These are phyloP conservation scores for Eutrema yunnanense DNA, from an alignment of 345 rosid genomes.

Conservation along the genomic window DNA sequence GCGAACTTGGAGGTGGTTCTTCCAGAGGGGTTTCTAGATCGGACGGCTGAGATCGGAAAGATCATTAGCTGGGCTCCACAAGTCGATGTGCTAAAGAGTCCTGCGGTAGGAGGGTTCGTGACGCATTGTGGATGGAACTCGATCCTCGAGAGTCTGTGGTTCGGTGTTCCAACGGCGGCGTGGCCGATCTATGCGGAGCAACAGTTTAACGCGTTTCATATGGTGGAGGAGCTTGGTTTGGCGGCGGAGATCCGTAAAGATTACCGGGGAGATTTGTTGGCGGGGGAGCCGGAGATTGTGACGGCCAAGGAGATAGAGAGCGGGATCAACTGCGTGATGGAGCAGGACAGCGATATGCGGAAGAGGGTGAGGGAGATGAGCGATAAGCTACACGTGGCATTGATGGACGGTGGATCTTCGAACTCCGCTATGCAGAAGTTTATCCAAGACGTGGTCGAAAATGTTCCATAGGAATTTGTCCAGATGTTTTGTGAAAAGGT, in stretches of 20 bases:
- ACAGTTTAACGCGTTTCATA: conserved; percentile 45
- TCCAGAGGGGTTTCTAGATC: conserved; percentile 40
- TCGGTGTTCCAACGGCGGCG: conserved; percentile 42
- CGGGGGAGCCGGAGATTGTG: not conserved
- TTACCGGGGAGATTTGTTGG: not conserved
- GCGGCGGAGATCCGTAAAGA: conserved; percentile 39
- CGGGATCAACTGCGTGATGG: conserved; percentile 37
- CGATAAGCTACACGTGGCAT: conserved; percentile 25
- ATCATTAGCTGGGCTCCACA: conserved; percentile 58
- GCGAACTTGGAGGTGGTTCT: conserved; percentile 21
- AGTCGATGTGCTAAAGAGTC: conserved; percentile 29
- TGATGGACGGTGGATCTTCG: conserved; percentile 41
- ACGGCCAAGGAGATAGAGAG: conserved; percentile 36
- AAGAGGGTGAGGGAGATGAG: conserved; percentile 29
- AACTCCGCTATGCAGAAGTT: conserved; percentile 15
- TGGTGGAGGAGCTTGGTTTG: conserved; percentile 40
- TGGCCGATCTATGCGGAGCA: conserved; percentile 53
- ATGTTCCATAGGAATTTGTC: not conserved
- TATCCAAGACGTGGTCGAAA: conserved; percentile 26
- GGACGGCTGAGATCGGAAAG: conserved; percentile 32
- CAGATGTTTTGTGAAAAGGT: not conserved
- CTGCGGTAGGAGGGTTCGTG: conserved; percentile 45
- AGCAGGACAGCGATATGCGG: conserved; percentile 21
- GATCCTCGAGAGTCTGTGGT: conserved; percentile 51
- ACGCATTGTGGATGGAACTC: conserved; percentile 77